Evolutionary conservation across 495 filamentous ascomycete species (phyloP).

Genomic region (Aspergillus affinis): DNA sequence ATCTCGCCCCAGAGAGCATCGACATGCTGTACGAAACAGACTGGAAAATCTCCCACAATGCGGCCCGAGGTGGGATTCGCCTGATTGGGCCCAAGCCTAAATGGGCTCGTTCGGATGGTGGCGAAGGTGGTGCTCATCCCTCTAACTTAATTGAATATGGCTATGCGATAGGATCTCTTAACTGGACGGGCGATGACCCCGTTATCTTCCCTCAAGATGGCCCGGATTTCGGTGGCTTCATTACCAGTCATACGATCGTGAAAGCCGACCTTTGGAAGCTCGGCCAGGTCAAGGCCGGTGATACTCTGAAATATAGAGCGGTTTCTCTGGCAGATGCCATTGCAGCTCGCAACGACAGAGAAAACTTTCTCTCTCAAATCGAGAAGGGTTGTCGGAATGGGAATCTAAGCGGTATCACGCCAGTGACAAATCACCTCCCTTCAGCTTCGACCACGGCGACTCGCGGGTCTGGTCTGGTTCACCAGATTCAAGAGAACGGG

Average conservation of each 20-base stretch:
- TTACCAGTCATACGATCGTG: constrained; percentile 53
- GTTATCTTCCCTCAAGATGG: constrained; percentile 59
- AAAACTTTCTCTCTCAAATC: constrained; percentile 38
- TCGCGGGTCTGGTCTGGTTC: constrained; percentile 37
- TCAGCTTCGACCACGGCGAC: constrained; percentile 10
- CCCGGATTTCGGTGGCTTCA: constrained; percentile 60
- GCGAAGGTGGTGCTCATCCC: constrained; percentile 60
- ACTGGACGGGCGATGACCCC: constrained; percentile 59
- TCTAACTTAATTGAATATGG: constrained; percentile 61
- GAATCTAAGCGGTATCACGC: constrained; percentile 13
- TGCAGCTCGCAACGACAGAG: constrained; percentile 27
- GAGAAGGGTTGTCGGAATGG: constrained; percentile 16
- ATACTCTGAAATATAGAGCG: constrained; percentile 46
- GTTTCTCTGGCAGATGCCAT: constrained; percentile 50
- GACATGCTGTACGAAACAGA: constrained; percentile 55
- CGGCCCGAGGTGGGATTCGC: constrained; percentile 55
- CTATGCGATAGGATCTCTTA: constrained; percentile 53
- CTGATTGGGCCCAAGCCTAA: constrained; percentile 54
- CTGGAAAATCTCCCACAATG: constrained; percentile 61
- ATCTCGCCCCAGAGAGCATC: constrained; percentile 49
- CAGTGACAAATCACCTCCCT: constrained; percentile 13
- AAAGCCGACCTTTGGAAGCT: constrained; percentile 58
- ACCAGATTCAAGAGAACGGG: constrained; percentile 35
- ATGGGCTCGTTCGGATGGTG: constrained; percentile 57
- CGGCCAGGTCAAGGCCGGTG: constrained; percentile 60